Conservation (phyloP, 768 basidiomycete species). For the Tubosaeta brunneosetosa region DNA sequence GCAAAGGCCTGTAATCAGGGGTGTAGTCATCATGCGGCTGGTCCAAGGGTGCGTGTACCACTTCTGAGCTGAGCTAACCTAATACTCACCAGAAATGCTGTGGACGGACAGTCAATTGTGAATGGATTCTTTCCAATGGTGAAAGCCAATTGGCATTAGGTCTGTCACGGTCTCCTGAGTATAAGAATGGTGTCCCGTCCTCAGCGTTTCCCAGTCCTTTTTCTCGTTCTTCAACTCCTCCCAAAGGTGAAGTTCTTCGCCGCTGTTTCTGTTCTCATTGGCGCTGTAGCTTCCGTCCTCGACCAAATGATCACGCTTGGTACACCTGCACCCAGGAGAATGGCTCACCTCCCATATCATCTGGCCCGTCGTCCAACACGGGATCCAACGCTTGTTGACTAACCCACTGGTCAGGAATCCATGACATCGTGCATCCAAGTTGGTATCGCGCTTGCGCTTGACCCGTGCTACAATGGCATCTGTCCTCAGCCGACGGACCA, state of each 20-base stretch:
- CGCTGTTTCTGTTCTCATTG: conserved; percentile 3
- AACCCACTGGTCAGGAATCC: conserved; percentile 13
- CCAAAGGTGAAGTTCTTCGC: conserved; percentile 17
- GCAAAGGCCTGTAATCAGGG: conserved; percentile 35
- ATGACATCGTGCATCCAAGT: conserved; percentile 13
- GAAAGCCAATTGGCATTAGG: background rate
- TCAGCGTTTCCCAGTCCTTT: background rate
- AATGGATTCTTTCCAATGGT: background rate
- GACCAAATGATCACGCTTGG: conserved; percentile 29
- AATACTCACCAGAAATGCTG: background rate
- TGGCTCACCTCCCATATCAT: conserved; percentile 18
- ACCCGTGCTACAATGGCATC: conserved; percentile 10
- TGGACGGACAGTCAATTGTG: background rate
- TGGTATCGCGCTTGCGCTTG: conserved; percentile 18
- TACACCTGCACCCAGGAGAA: conserved; percentile 14
- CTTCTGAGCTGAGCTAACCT: background rate
- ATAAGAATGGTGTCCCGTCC: background rate
- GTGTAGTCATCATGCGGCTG: too few species aligned
- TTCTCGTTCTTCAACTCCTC: background rate
- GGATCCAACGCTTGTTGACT: background rate
- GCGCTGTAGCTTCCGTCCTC: conserved; percentile 9
- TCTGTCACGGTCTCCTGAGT: background rate
- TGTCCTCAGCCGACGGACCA: conserved; percentile 13
- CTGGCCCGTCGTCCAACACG: conserved; percentile 12
- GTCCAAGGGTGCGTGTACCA: background rate